Conservation (phyloP, 208 protist genomes). For the Trypanosoma rangeli region DNA sequence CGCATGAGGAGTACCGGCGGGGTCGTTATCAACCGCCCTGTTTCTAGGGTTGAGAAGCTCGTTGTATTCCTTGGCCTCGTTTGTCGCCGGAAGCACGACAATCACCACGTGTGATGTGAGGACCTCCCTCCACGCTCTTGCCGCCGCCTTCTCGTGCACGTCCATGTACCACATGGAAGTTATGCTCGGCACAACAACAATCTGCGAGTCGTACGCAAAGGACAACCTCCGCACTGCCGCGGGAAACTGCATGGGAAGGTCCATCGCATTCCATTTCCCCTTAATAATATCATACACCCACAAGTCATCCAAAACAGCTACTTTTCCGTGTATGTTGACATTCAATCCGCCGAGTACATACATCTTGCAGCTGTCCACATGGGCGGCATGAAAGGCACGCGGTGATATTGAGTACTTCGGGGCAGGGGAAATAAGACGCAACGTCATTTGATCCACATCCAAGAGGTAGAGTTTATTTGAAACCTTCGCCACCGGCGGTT, state of each 20-base stretch:
- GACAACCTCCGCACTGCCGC: constrained; percentile 8
- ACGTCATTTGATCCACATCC: constrained; percentile 1
- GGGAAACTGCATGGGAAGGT: constrained; percentile 10
- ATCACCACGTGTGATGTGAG: constrained; percentile 3
- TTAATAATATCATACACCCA: constrained; percentile 29
- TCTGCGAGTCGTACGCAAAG: constrained; percentile 22
- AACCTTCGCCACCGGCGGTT: constrained; percentile 16
- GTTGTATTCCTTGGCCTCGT: constrained; percentile 4
- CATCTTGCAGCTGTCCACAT: constrained; percentile 19
- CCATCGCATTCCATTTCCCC: constrained; percentile 19
- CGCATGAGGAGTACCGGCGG: neutral
- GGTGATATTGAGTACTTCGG: neutral
- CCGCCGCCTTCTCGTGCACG: constrained; percentile 1
- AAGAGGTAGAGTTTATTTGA: constrained; percentile 13
- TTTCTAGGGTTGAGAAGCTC: constrained; percentile 10
- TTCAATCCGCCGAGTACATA: constrained; percentile 33
- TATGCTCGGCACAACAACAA: constrained; percentile 15
- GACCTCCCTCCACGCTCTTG: constrained; percentile 5
- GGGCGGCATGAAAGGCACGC: constrained; percentile 29
- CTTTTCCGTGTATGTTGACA: constrained; percentile 4
- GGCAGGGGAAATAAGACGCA: neutral
- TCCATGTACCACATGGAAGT: constrained; percentile 17
- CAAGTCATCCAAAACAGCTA: constrained; percentile 6
- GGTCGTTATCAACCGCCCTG: neutral
- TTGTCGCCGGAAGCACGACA: neutral